Evolutionary conservation across 2,329 filamentous ascomycete species (phyloP).

Genomic region (Pseudocercospora fuligena): DNA sequence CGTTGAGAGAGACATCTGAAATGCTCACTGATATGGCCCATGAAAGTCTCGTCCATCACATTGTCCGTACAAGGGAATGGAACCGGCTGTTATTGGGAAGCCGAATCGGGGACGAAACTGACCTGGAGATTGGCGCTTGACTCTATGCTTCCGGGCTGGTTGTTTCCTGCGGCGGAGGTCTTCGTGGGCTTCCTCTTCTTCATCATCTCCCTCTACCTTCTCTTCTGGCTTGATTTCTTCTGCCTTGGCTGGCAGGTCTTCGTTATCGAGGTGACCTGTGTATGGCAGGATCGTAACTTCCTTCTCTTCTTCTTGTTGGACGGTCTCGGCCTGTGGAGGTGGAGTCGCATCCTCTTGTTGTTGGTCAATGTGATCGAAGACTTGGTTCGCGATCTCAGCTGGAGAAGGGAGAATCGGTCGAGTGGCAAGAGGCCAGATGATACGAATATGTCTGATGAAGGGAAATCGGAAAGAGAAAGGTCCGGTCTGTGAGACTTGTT

Average conservation of each 20-base stretch:
- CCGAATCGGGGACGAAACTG: background rate
- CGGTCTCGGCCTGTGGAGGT: background rate
- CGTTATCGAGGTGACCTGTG: background rate
- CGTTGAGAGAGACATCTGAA: background rate
- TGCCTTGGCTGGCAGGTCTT: background rate
- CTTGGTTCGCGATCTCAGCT: background rate
- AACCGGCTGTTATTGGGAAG: background rate
- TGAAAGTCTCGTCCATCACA: background rate
- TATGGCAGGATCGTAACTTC: background rate
- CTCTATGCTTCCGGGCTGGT: background rate
- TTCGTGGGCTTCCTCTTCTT: slow-evolving; percentile 4
- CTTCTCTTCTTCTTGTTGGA: background rate
- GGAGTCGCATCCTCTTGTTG: background rate
- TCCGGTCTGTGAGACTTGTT: background rate
- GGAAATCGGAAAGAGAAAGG: background rate
- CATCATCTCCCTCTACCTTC: background rate
- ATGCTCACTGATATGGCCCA: background rate
- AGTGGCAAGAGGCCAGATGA: background rate
- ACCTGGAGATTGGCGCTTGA: background rate
- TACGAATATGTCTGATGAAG: background rate
- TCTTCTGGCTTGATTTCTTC: background rate
- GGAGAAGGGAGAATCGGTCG: background rate
- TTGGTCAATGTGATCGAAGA: background rate
- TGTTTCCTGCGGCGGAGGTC: background rate
- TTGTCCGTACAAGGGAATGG: background rate